Evolutionary conservation across 2,329 filamentous ascomycete species (phyloP), one percentile per base, ranked within the genome.

Genomic region (Fusarium sublunatum): DNA sequence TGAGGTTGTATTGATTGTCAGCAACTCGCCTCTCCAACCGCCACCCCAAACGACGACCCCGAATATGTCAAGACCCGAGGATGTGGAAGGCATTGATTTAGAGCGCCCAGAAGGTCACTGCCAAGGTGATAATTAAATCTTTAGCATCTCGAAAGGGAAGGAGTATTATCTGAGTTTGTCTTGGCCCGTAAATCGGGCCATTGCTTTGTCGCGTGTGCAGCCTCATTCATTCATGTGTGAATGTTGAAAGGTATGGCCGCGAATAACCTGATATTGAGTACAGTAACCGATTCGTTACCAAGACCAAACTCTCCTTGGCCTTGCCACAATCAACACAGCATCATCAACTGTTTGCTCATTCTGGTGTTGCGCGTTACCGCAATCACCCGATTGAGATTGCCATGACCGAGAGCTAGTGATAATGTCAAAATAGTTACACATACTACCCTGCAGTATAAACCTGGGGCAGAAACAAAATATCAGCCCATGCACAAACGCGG

Each of bases 1-100:
- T 29, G 39, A 28, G 31, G 40, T 45, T 28, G 4, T 26, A 36
- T 10, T 7, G 15, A 25, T n/a, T 25, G 26, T 8, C 29, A 25
- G n/a, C 25, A 9, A 42, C 13, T 64, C 7, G 29, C 41, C 45
- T 53, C 49, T 42, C 45, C 34, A 53, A 40, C 19, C 29, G 12
- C 25, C 15, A 24, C 26, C 42, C 55, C 41, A 24, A 38, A 45
- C 10, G 32, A n/a, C n/a, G n/a, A n/a, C 42, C 47, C 57, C 43
- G 38, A 35, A 59, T 3, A 58, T 64, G 63, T 54, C 61, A 62
- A 42, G 61, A 46, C 47, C 62, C 58, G 28, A 46, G 6, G 13
- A 46, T 25, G 41, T 51, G 61, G 61, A 35, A 45, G n/a, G 24
- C 22, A 6, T 13, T 34, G 19, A 26, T 13, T 11, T 41, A 49